phyloP scores from a whole-genome alignment of 768 basidiomycete genomes.

The Arthromyces matolae region DNA sequence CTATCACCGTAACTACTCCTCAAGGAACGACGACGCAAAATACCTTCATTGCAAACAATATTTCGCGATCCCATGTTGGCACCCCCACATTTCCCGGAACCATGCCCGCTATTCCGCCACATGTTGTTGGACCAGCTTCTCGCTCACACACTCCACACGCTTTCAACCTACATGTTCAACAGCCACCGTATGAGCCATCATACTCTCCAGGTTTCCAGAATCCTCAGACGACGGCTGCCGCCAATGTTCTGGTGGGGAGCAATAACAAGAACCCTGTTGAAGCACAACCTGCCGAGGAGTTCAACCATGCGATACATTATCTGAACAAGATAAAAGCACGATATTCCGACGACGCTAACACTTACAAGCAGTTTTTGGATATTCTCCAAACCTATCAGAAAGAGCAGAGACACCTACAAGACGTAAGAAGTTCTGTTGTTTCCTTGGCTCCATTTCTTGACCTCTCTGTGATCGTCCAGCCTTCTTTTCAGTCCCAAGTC shows the following conservation, averaged over 20 bases:
- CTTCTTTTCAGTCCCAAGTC: constrained; percentile 55
- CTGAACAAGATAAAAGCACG: constrained; percentile 98
- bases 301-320: constrained; percentile 93
- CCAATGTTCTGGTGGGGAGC: constrained; percentile 60
- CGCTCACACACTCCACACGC: constrained; percentile 54
- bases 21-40: constrained; percentile 67
- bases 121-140: constrained; percentile 39
- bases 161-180: constrained; percentile 36
- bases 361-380: constrained; percentile 87
- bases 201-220: constrained; percentile 46
- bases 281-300: constrained; percentile 61
- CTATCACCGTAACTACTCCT: constrained; percentile 81
- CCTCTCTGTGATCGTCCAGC: no score
- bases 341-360: constrained; percentile 85
- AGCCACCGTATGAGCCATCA: constrained; percentile 34
- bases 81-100: constrained; percentile 32
- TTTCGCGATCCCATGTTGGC: constrained; percentile 26
- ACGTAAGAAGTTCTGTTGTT: no score
- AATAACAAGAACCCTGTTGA: constrained; percentile 48
- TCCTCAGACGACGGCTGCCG: constrained; percentile 54
- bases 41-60: constrained; percentile 35
- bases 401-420: constrained; percentile 69
- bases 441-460: no score
- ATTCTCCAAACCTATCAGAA: constrained; percentile 86
- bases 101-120: constrained; percentile 24